Base-by-base conservation (phyloP, 108 stramenopile genomes). In the Epithemia pelagica region DNA sequence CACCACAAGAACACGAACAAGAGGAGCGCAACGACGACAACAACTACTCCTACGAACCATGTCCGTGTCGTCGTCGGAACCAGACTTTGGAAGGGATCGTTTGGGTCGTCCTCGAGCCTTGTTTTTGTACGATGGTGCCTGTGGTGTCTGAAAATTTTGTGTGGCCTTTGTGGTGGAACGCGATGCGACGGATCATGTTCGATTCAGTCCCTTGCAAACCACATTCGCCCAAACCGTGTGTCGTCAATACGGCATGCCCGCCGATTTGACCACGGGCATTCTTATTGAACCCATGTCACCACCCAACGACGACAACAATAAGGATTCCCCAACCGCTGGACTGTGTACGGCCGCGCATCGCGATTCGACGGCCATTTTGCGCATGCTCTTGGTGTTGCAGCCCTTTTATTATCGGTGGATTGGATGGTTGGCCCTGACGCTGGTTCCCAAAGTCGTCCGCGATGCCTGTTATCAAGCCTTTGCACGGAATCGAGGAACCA, bases 91-190 rank as follows among this genome's bases (percentile, higher is more conserved):
- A n/a, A 19, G 5, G 56, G 56, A 58, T 21, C 7, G 21, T 7
- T 37, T 71, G 1, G 70, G 75, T 21, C 51, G 56, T 10, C 61
- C 51, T 21, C 65, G 75, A 22, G 68, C 77, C 10, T 8, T 74
- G 19, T 78, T 78, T 51, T 37, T 78, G 10, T 78, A 78, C 51
- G 77, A 78, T 57, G 77, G 77, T 66, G 68, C 26, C 21, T 78
- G 77, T 29, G 77, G 77, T n/a, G 72, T 78, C 28, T 78, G 77
- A 69, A 78, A 78, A 54, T 78, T 70, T 61, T 30, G 64, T 30
- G 77, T 72, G 24, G 53, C 33, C 25, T 78, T 78, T 54, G 62
- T 73, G 7, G 5, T 72, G 19, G 68, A 65, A 20, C 67, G 77
- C 24, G 77, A 78, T 59, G 18, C 3, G 5, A 37, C 30, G 27